These are phyloP conservation scores for Rosa multiflora DNA, from an alignment of 306 rosid species.

Conservation along the genomic window DNA sequence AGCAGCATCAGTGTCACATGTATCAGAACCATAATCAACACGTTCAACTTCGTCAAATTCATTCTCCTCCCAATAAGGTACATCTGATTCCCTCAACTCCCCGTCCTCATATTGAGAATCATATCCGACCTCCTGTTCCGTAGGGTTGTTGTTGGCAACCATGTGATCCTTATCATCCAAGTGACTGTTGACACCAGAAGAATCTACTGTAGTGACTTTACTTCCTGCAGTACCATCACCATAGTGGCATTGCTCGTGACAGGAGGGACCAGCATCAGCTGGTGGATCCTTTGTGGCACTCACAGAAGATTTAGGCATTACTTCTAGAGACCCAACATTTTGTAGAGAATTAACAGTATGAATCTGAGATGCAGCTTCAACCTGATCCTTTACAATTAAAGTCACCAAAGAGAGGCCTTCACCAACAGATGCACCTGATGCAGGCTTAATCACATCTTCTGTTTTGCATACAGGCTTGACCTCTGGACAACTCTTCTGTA, in stretches of 20 bases:
- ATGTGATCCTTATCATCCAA: slow-evolving; percentile 11
- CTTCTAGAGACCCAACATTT: slow-evolving; percentile 15
- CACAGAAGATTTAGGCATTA: background rate
- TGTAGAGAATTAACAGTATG: background rate
- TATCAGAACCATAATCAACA: slow-evolving; percentile 39
- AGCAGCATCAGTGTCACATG: slow-evolving; percentile 30
- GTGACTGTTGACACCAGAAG: background rate
- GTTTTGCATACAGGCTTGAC: slow-evolving; percentile 15
- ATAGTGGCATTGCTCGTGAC: slow-evolving; percentile 4
- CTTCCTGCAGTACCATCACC: slow-evolving; percentile 13
- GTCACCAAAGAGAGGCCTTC: slow-evolving; percentile 16
- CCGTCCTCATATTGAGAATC: slow-evolving; percentile 48
- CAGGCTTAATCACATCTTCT: background rate
- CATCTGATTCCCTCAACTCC: slow-evolving; percentile 40
- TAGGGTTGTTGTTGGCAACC: background rate
- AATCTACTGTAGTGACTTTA: slow-evolving; percentile 24
- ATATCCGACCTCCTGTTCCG: slow-evolving; percentile 21
- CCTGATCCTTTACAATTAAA: slow-evolving; percentile 11
- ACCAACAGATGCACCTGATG: slow-evolving; percentile 18
- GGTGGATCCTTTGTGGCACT: background rate
- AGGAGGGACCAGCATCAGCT: slow-evolving; percentile 12
- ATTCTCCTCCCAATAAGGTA: slow-evolving; percentile 31
- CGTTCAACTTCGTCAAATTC: slow-evolving; percentile 27
- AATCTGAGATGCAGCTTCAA: slow-evolving; percentile 12
- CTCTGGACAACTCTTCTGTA: slow-evolving; percentile 1